phyloP scores from a whole-genome alignment of 768 basidiomycete genomes.

The Boletus rufocinnamomeus region DNA sequence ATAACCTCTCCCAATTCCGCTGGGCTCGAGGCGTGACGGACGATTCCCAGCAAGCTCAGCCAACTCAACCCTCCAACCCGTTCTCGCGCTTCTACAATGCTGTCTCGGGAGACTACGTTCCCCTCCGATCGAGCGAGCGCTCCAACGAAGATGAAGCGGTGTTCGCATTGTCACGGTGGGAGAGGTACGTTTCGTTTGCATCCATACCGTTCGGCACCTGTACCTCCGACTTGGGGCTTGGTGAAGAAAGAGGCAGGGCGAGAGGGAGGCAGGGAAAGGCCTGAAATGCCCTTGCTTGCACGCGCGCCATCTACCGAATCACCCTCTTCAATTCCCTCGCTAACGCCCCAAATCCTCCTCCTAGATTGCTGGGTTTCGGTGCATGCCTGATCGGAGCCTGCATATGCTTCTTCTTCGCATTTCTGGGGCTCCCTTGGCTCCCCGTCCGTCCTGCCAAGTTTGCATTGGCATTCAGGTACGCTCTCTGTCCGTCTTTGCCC shows the following conservation, averaged over 20 bases:
- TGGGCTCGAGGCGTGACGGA: constrained; percentile 77
- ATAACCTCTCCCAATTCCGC: constrained; percentile 80
- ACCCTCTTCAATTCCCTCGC: neutral
- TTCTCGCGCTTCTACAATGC: constrained; percentile 88
- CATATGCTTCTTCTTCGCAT: constrained; percentile 92
- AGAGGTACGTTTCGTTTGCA: constrained; percentile 53
- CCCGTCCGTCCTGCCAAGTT: constrained; percentile 86
- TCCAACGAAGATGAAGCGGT: constrained; percentile 96
- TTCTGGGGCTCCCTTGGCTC: constrained; percentile 71
- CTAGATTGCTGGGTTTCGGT: constrained; percentile 86
- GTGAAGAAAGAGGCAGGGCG: neutral
- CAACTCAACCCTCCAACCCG: constrained; percentile 50
- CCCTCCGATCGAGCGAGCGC: constrained; percentile 75
- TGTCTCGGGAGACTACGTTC: constrained; percentile 85
- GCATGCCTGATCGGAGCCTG: constrained; percentile 87
- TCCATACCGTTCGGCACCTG: neutral
- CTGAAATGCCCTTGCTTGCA: neutral
- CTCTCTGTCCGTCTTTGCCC: neutral
- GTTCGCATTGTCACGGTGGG: constrained; percentile 92
- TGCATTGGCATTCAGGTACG: constrained; percentile 80
- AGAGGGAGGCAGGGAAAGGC: too few species aligned
- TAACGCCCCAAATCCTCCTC: neutral
- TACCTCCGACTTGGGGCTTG: neutral
- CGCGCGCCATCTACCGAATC: neutral
- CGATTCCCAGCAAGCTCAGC: constrained; percentile 58